phyloP scores from a whole-genome alignment of 2,329 filamentous ascomycete genomes.

The Fusarium brachygibbosum region DNA sequence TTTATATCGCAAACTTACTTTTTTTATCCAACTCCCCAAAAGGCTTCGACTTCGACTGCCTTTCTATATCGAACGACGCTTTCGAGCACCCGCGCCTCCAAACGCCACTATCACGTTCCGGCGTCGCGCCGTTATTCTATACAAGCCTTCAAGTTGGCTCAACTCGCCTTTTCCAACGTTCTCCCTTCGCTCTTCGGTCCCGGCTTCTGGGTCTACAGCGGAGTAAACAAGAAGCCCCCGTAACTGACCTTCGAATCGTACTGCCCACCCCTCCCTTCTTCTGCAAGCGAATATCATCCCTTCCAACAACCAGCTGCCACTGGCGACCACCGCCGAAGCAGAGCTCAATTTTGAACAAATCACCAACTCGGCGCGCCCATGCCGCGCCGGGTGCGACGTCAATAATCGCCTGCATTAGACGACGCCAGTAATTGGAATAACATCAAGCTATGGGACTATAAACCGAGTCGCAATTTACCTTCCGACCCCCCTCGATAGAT shows the following conservation, averaged over 20 bases:
- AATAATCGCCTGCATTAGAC: conserved; percentile 37
- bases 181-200: conserved; percentile 92
- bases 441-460: conserved; percentile 50
- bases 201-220: conserved; percentile 92
- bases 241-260: conserved; percentile 72
- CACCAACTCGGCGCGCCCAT: conserved; percentile 54
- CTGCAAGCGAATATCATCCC: conserved; percentile 15
- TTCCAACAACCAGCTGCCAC: conserved; percentile 25
- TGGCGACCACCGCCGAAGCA: conserved; percentile 45
- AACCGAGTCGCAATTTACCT: conserved; percentile 49
- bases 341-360: conserved; percentile 50
- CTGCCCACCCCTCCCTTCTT: conserved; percentile 15
- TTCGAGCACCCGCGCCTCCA: conserved; percentile 16
- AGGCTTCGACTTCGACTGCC: background rate
- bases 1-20: conserved; percentile 14
- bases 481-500: conserved; percentile 30
- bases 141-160: conserved; percentile 92
- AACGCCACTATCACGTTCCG: conserved; percentile 30
- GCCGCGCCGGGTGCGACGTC: conserved; percentile 55
- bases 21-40: conserved; percentile 9
- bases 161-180: conserved; percentile 77
- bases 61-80: conserved; percentile 13
- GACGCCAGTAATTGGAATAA: conserved; percentile 29
- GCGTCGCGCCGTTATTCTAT: conserved; percentile 47
- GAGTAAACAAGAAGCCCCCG: conserved; percentile 97